Evolutionary conservation across 140 eudicot genomes (phyloP).

Genomic region (Senecio squalidus): DNA sequence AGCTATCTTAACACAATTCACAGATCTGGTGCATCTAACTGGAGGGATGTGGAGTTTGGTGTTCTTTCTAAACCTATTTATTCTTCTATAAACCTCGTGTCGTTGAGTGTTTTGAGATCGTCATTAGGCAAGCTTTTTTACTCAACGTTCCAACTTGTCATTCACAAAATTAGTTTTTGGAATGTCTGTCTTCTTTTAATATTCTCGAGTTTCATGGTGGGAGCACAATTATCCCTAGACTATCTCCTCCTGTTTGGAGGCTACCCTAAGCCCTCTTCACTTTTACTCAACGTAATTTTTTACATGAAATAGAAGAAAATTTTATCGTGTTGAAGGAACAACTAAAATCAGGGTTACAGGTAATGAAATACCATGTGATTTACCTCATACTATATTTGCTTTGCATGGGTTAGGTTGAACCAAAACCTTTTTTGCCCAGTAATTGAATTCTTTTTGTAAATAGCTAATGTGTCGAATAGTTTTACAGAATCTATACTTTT

Average conservation of each 20-base stretch:
- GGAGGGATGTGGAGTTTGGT: conserved; percentile 61
- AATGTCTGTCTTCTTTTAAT: conserved; percentile 47
- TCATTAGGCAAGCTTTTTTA: conserved; percentile 52
- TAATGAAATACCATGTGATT: not conserved
- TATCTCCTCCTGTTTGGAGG: conserved; percentile 29
- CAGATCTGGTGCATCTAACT: conserved; percentile 38
- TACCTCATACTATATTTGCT: not conserved
- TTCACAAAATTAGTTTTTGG: conserved; percentile 53
- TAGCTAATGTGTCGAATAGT: no score
- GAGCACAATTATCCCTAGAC: conserved; percentile 45
- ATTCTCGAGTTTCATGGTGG: conserved; percentile 61
- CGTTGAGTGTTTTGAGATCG: conserved; percentile 44
- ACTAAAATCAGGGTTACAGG: no score
- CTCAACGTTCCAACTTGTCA: conserved; percentile 45
- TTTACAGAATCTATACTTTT: no score
- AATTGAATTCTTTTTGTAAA: no score
- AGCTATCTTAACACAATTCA: conserved; percentile 64
- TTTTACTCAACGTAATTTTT: conserved; percentile 59
- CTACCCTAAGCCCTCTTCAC: conserved; percentile 44
- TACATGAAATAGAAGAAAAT: conserved; percentile 48
- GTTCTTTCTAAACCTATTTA: conserved; percentile 46
- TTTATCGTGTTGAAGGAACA: conserved; percentile 44
- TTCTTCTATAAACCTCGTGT: conserved; percentile 33
- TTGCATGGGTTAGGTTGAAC: no score
- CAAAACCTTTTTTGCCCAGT: no score